Evolutionary conservation across 2,329 filamentous ascomycete species (phyloP), one percentile per base, ranked within the genome.

Genomic region (Pyrenochaeta sp.): DNA sequence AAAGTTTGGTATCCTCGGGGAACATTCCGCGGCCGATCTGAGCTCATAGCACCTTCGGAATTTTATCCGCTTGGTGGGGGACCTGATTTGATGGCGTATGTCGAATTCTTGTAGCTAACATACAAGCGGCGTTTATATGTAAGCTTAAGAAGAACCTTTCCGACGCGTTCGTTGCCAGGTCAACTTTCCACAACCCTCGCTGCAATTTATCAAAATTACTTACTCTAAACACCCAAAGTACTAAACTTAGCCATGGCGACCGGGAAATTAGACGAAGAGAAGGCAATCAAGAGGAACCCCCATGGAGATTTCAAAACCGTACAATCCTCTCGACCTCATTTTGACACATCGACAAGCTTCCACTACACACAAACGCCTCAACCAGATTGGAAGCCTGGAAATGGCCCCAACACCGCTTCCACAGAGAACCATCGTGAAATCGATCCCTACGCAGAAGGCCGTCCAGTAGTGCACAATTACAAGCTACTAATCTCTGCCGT

Each of bases 401-500:
- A 80, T 43, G 90, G 90, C 61, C 82, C 85, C 55, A 92, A 91
- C 78, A 73, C 79, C 57, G 71, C 75, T 15, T 81, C 82, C 58
- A 71, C 79, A 49, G 84, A 86, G 54, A 73, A 79, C 1, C 91
- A 97, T 77, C 76, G 94, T 60, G 80, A 87, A 69, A 96, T 97
- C 66, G 89, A 97, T 75, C 93, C 93, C 0, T 87, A 93, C 73
- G 88, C 83, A 50, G 79, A 86, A 23, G 90, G 87, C 29, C 85
- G 93, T 0, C 83, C 87, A 0, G 77, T 85, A 0, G 78, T 81
- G 1, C 87, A 85, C 78, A 97, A 97, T 82, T 97, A 98, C 84
- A 97, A 96, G 78, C 85, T 97, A 12, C 81, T 97, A 56, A 96
- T 97, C 75, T 90, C 87, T 15, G 87, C 86, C 59, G 86, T 97